Evolutionary conservation across 352 stramenopile species (phyloP), one percentile per base, ranked within the genome.

Genomic region (Phytophthora citricola): DNA sequence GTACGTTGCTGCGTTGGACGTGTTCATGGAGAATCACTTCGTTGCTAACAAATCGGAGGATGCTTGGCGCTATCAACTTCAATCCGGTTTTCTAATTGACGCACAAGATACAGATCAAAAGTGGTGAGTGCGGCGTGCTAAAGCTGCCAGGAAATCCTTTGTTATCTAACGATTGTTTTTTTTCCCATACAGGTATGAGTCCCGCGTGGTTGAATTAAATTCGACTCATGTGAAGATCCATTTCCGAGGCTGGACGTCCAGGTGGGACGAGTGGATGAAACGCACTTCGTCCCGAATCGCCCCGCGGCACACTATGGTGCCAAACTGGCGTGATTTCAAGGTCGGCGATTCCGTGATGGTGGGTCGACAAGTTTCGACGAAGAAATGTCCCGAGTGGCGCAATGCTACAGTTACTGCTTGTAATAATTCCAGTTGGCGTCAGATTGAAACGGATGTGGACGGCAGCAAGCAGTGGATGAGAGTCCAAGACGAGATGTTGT

Each of bases 261-360:
- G 95, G 47, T 99, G 97, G 97, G 96, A 99, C 76, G 96, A 99
- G 71, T 99, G 95, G 94, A 87, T 99, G 50, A 66, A 89, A 5
- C 88, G 82, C 47, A 83, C 95, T 49, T 98, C 95, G 9, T 80
- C 81, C 12, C 82, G 97, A 2, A 81, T 99, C 17, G 87, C 92
- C 20, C 94, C 94, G 0, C 96, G 99, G 68, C 85, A 98, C 58
- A 98, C 94, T 1, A 71, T 75, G 26, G 79, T 92, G 15, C 70
- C 45, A 3, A 87, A 92, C 53, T 94, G 86, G 86, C 76, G 86
- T 29, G 73, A 68, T 17, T 87, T 94, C 29, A 57, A 76, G 31
- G 71, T 83, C 6, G 58, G 69, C 43, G 73, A 92, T 52, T 43
- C 51, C 29, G 72, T 90, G 15, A 77, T 90, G 71, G 62, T 89